Percentiles rank a stretch among this genome's conserved stretches.
phyloP scores from a whole-genome alignment of 768 basidiomycete species.

The Termitomyces sp. region DNA sequence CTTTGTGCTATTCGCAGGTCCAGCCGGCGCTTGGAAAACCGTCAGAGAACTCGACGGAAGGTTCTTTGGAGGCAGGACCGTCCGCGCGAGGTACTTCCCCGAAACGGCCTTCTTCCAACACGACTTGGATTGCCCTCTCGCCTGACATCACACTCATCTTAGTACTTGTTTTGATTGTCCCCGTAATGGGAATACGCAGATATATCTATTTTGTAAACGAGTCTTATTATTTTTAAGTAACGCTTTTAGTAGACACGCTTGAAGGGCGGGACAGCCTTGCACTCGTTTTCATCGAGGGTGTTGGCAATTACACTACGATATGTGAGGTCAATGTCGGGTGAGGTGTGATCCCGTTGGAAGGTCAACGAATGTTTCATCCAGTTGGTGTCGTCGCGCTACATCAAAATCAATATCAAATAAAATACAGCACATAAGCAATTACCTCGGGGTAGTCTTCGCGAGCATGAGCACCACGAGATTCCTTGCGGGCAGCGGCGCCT shows the following conservation, averaged over 20 bases:
- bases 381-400: conserved; percentile 80
- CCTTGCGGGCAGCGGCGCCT: conserved; percentile 89
- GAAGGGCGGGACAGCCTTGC: conserved; percentile 96
- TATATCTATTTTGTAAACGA: conserved; percentile 2
- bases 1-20: conserved; percentile 88
- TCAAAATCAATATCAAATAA: background rate
- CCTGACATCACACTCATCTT: conserved; percentile 9
- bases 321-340: conserved; percentile 81
- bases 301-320: conserved; percentile 83
- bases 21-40: conserved; percentile 93
- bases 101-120: conserved; percentile 48
- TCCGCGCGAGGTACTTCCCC: conserved; percentile 78
- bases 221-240: background rate
- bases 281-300: conserved; percentile 94
- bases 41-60: conserved; percentile 91
- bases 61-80: conserved; percentile 83
- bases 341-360: conserved; percentile 75
- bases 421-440: conserved; percentile 15
- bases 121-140: conserved; percentile 44
- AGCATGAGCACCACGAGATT: conserved; percentile 97
- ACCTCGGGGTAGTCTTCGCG: conserved; percentile 98
- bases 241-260: conserved; percentile 81
- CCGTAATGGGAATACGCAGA: conserved; percentile 7
- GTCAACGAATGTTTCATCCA: conserved; percentile 98
- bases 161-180: conserved; percentile 12